A percentile compares a stretch with the other conserved stretches of the same genome.
These are phyloP conservation scores for Macroventuria anomochaeta DNA, from an alignment of 2,329 filamentous ascomycete species.

Conservation along the genomic window DNA sequence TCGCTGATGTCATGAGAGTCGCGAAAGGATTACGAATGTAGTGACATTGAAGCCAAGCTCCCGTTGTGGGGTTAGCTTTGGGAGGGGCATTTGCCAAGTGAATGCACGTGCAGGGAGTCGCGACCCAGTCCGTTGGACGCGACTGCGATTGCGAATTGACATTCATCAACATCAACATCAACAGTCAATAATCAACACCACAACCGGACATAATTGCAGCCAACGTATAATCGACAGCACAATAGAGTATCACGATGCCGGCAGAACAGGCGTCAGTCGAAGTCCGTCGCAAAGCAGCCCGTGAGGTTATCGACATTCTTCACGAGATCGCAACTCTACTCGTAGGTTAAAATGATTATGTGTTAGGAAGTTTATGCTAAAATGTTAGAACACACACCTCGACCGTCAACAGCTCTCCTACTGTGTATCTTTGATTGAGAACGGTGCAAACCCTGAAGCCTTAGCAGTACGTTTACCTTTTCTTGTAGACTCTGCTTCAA, in stretches of 20 bases:
- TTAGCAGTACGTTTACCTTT: constrained; percentile 73
- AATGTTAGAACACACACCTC: constrained; percentile 84
- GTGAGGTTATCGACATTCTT: constrained; percentile 80
- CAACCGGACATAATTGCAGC: neutral
- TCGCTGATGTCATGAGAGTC: constrained; percentile 4
- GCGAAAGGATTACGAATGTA: constrained; percentile 1
- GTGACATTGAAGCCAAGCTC: neutral
- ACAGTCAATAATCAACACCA: constrained; percentile 1
- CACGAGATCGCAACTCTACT: constrained; percentile 88
- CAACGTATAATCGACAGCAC: neutral
- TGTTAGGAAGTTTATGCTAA: neutral
- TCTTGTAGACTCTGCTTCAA: neutral
- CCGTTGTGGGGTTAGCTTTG: neutral
- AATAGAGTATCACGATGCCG: constrained; percentile 18
- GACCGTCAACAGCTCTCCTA: constrained; percentile 90
- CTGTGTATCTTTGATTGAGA: constrained; percentile 96
- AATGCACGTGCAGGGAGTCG: constrained; percentile 12
- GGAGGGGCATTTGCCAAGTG: constrained; percentile 15
- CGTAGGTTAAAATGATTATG: constrained; percentile 58
- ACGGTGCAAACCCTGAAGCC: constrained; percentile 94
- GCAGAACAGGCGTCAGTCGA: constrained; percentile 40
- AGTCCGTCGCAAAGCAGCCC: constrained; percentile 74
- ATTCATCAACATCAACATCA: neutral
- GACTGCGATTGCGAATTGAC: neutral
- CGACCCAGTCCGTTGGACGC: too few relatives aligned